Evolutionary conservation across 148 eudicot genomes (phyloP).

Genomic region (Silene uniflora): DNA sequence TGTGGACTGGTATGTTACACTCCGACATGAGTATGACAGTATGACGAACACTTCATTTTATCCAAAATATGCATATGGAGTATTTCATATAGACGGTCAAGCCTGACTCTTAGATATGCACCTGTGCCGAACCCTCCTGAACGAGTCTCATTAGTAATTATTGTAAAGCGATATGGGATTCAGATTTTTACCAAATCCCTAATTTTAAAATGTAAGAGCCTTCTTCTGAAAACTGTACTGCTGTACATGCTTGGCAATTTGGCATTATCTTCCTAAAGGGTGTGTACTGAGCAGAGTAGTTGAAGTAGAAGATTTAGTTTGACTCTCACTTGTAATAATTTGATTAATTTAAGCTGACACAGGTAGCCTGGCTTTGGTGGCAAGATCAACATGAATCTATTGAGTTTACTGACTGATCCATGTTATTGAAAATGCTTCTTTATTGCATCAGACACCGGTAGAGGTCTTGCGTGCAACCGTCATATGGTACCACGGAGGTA

Average conservation of each 20-base stretch:
- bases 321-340: conserved; percentile 1
- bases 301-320: conserved; percentile 16
- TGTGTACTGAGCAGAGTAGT: conserved; percentile 1
- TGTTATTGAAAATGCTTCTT: conserved; percentile 12
- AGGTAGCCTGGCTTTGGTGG: conserved; percentile 12
- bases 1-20: too few species aligned
- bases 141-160: too few species aligned
- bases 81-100: too few species aligned
- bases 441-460: neutral
- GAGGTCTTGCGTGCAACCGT: too few species aligned
- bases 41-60: too few species aligned
- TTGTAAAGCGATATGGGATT: too few species aligned
- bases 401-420: conserved; percentile 9
- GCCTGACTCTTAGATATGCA: too few species aligned
- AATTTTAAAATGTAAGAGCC: neutral
- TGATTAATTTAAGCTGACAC: neutral
- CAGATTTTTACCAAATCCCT: neutral
- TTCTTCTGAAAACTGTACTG: neutral
- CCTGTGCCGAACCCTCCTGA: too few species aligned
- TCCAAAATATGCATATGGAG: too few species aligned
- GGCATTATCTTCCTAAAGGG: neutral
- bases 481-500: too few species aligned
- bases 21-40: too few species aligned
- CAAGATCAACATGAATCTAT: conserved; percentile 1
- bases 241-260: neutral